phyloP scores from a whole-genome alignment of 768 basidiomycete genomes.

The Suillus weaverae region DNA sequence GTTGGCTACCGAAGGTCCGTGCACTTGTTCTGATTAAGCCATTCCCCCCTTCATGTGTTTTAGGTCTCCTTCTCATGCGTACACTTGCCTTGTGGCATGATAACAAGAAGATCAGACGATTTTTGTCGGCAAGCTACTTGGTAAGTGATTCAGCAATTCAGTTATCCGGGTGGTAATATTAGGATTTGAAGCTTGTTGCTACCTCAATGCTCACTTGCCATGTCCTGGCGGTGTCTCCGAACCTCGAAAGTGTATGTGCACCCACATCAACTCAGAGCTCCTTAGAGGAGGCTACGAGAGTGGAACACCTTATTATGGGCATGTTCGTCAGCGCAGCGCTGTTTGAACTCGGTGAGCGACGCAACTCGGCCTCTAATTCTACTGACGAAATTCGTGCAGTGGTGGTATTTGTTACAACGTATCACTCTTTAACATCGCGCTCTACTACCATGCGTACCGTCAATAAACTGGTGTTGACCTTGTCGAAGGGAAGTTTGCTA shows the following conservation, averaged over 20 bases:
- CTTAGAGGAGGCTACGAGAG: slow-evolving; percentile 5
- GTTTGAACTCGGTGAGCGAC: slow-evolving; percentile 12
- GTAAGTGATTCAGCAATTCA: slow-evolving; percentile 4
- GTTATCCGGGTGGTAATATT: not conserved
- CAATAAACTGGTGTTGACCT: not conserved
- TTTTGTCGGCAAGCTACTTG: slow-evolving; percentile 6
- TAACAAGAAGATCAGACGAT: not conserved
- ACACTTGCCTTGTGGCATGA: slow-evolving; percentile 12
- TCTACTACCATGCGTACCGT: not conserved
- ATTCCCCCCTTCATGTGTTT: not conserved
- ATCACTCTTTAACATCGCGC: not conserved
- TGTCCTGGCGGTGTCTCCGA: slow-evolving; percentile 8
- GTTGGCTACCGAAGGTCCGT: slow-evolving; percentile 12
- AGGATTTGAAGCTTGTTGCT: slow-evolving; percentile 4
- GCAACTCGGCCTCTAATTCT: not conserved
- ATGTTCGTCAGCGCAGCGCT: slow-evolving; percentile 14
- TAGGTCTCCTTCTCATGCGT: slow-evolving; percentile 16
- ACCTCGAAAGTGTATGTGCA: slow-evolving; percentile 9
- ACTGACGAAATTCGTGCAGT: slow-evolving; percentile 1
- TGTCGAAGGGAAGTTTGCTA: slow-evolving; percentile 13
- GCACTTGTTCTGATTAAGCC: not conserved
- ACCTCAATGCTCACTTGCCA: slow-evolving; percentile 11
- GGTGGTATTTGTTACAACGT: slow-evolving; percentile 4
- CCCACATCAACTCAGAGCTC: slow-evolving; percentile 3
- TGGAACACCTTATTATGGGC: slow-evolving; percentile 12